These are phyloP conservation scores for Suillus lakei DNA, from an alignment of 768 basidiomycete genomes.

Conservation along the genomic window DNA sequence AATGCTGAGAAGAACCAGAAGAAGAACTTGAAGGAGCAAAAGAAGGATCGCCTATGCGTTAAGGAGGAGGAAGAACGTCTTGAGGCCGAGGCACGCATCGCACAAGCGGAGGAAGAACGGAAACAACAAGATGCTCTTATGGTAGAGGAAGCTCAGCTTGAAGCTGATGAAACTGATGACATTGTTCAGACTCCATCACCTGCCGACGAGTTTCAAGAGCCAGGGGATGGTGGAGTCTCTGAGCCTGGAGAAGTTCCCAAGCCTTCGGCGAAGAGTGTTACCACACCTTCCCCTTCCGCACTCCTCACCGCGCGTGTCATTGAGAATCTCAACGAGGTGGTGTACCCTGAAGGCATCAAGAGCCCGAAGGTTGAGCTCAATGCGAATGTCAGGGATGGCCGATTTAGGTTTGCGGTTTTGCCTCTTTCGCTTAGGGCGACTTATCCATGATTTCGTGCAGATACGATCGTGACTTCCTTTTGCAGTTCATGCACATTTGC, in stretches of 20 bases:
- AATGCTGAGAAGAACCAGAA: constrained; percentile 41
- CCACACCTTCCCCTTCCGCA: constrained; percentile 48
- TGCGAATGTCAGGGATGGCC: constrained; percentile 80
- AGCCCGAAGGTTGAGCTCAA: constrained; percentile 89
- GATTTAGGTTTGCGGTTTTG: constrained; percentile 66
- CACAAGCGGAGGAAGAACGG: constrained; percentile 30
- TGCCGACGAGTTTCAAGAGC: constrained; percentile 50
- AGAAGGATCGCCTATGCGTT: constrained; percentile 16
- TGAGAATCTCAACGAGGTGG: constrained; percentile 73
- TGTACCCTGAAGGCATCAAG: constrained; percentile 82
- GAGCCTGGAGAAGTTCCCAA: constrained; percentile 36
- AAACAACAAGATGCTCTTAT: constrained; percentile 27
- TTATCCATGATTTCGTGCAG: constrained; percentile 41
- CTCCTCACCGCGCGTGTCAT: constrained; percentile 86
- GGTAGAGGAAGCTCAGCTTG: constrained; percentile 40
- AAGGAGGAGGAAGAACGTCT: constrained; percentile 26
- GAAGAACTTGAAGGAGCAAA: constrained; percentile 20
- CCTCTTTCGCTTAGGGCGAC: neutral
- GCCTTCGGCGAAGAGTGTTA: constrained; percentile 43
- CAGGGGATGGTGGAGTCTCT: constrained; percentile 42
- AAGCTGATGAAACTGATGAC: constrained; percentile 33
- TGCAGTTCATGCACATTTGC: constrained; percentile 96
- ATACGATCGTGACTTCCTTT: constrained; percentile 97
- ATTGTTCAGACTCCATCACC: constrained; percentile 37
- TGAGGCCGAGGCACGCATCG: constrained; percentile 43